These are phyloP conservation scores for Apiospora sp. DNA, from an alignment of 2,329 filamentous ascomycete genomes.

Conservation along the genomic window DNA sequence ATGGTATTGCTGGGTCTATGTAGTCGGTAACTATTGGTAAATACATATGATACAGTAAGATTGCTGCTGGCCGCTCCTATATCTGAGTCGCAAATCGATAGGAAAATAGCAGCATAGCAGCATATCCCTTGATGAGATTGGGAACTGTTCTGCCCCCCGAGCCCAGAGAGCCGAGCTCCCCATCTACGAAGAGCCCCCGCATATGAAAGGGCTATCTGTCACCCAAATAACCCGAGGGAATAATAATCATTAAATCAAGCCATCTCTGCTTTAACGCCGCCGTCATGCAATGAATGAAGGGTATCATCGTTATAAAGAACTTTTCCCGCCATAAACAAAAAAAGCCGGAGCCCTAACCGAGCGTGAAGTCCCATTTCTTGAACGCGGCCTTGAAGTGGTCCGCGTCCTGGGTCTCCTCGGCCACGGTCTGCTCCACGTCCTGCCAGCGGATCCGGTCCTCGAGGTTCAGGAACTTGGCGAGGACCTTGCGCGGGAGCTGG, in stretches of 20 bases:
- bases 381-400: slow-evolving; percentile 83
- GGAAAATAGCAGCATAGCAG: not conserved
- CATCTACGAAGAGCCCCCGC: not conserved
- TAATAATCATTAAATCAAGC: slow-evolving; percentile 1
- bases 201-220: not conserved
- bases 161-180: not conserved
- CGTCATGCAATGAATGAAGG: slow-evolving; percentile 32
- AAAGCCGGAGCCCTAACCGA: slow-evolving; percentile 27
- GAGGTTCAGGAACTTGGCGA: slow-evolving; percentile 85
- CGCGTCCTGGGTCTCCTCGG: slow-evolving; percentile 82
- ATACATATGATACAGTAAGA: slow-evolving; percentile 14
- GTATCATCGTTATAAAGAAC: slow-evolving; percentile 36
- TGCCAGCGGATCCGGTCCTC: slow-evolving; percentile 85
- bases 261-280: slow-evolving; percentile 18
- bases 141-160: not conserved
- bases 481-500: slow-evolving; percentile 86
- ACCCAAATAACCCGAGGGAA: not conserved
- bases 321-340: slow-evolving; percentile 30
- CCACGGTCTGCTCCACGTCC: slow-evolving; percentile 78
- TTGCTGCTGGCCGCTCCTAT: not conserved
- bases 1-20: not conserved
- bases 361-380: slow-evolving; percentile 86
- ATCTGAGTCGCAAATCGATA: not conserved
- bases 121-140: not conserved
- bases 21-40: not conserved